Evolutionary conservation across 2,329 filamentous ascomycete genomes (phyloP), one percentile per base, ranked within the genome.

Genomic region (Fusarium sp.): DNA sequence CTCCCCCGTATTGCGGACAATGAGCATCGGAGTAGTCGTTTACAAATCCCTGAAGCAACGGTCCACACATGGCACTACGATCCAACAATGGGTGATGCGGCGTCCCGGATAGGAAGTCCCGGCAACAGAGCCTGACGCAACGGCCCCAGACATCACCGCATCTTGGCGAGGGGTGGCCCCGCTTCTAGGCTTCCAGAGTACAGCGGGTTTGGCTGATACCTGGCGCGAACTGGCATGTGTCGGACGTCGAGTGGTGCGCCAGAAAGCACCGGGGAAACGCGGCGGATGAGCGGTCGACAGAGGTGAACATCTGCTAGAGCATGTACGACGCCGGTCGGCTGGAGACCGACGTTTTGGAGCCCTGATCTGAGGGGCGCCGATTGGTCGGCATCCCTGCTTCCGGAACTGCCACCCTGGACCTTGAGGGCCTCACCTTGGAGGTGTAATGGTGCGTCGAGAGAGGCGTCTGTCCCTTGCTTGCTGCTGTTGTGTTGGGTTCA

Each of bases 211-310:
- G 68, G 35, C 14, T 64, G 62, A 61, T 70, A 61, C 56, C 32
- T 61, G 48, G 56, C 37, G 56, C 59, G 69, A 69, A 57, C 34
- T 73, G 67, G 67, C 66, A 77, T 66, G 69, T 76, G 72, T 77
- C 74, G 67, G 54, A 61, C 67, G 32, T 73, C 56, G 67, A 76
- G 56, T 75, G 61, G 70, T 66, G 65, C 43, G 67, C 67, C 48
- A 54, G 67, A 68, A 59, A 71, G 60, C 56, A 20, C 68, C 72
- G 23, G 39, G 27, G 39, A 56, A 65, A 27, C 48, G 45, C 45
- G 43, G 41, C 54, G 62, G 34, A 66, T 56, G 58, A 67, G 66
- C 69, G 72, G 66, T 75, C 66, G 62, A 67, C 63, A 48, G 54
- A 70, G 32, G 37, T 60, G n/a, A 71, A 37, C 25, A 45, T 59